phyloP scores from a whole-genome alignment of 2,329 filamentous ascomycete species.

The Fusarium sp. region DNA sequence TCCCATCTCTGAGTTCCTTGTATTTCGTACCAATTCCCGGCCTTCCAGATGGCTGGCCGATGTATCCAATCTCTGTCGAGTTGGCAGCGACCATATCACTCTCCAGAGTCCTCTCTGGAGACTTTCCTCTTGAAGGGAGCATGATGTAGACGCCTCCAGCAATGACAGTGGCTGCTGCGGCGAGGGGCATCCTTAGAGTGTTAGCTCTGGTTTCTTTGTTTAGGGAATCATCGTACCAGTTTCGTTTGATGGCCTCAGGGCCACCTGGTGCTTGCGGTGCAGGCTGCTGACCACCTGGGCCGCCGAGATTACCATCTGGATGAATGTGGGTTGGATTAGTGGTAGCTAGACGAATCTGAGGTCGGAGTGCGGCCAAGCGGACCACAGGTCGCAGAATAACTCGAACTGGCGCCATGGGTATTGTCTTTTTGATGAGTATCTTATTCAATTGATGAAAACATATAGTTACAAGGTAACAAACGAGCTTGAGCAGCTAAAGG shows the following conservation, averaged over 20 bases:
- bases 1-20: slow-evolving; percentile 33
- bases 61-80: slow-evolving; percentile 31
- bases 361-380: slow-evolving; percentile 43
- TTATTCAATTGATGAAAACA: neutral
- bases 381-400: slow-evolving; percentile 39
- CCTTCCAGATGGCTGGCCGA: slow-evolving; percentile 19
- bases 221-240: slow-evolving; percentile 47
- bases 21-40: slow-evolving; percentile 33
- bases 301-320: slow-evolving; percentile 47
- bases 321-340: slow-evolving; percentile 11
- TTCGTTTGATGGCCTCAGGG: slow-evolving; percentile 50
- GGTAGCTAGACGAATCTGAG: slow-evolving; percentile 29
- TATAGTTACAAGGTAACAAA: neutral
- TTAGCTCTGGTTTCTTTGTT: neutral
- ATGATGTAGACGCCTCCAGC: slow-evolving; percentile 51
- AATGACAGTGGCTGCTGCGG: slow-evolving; percentile 47
- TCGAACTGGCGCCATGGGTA: slow-evolving; percentile 35
- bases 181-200: slow-evolving; percentile 49
- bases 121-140: slow-evolving; percentile 35
- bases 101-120: slow-evolving; percentile 23
- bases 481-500: neutral
- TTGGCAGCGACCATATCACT: slow-evolving; percentile 29
- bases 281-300: slow-evolving; percentile 54
- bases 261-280: slow-evolving; percentile 49
- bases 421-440: neutral